A percentile compares a stretch with the other conserved stretches of the same genome.
Evolutionary conservation across 306 rosid genomes (phyloP).

Genomic region (Benincasa hispida): DNA sequence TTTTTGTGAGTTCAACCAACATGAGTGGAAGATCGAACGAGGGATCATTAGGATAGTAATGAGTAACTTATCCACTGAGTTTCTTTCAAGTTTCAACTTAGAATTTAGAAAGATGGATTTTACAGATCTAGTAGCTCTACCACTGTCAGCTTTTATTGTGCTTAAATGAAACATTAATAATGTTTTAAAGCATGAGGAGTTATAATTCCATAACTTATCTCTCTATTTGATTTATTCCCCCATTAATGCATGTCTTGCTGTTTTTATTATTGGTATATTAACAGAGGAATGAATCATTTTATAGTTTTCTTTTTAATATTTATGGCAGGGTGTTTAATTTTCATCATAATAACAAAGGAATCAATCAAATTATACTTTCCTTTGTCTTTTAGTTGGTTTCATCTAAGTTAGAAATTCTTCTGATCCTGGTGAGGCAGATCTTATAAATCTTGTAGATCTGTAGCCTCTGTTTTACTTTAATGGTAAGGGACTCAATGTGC

Average conservation of each 20-base stretch:
- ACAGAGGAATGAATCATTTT: background rate
- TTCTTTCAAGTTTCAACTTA: too few relatives aligned
- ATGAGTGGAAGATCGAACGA: too few relatives aligned
- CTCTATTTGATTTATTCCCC: background rate
- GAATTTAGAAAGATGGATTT: background rate
- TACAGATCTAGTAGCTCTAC: background rate
- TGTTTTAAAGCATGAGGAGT: background rate
- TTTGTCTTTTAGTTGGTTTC: background rate
- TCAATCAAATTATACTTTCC: background rate
- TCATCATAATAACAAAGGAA: background rate
- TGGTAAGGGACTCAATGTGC: background rate
- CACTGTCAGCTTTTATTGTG: background rate
- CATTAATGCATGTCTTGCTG: background rate
- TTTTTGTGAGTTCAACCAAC: too few relatives aligned
- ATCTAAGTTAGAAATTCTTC: background rate
- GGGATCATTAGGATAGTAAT: too few relatives aligned
- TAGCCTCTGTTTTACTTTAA: background rate
- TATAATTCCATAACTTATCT: background rate
- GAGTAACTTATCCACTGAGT: too few relatives aligned
- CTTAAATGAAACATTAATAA: background rate
- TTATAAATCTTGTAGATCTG: background rate
- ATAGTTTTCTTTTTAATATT: background rate
- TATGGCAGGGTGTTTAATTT: background rate
- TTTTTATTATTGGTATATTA: background rate
- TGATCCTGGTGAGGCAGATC: constrained; percentile 8